These are phyloP conservation scores for Microsporum canis DNA, from an alignment of 2,329 filamentous ascomycete genomes.

Conservation along the genomic window DNA sequence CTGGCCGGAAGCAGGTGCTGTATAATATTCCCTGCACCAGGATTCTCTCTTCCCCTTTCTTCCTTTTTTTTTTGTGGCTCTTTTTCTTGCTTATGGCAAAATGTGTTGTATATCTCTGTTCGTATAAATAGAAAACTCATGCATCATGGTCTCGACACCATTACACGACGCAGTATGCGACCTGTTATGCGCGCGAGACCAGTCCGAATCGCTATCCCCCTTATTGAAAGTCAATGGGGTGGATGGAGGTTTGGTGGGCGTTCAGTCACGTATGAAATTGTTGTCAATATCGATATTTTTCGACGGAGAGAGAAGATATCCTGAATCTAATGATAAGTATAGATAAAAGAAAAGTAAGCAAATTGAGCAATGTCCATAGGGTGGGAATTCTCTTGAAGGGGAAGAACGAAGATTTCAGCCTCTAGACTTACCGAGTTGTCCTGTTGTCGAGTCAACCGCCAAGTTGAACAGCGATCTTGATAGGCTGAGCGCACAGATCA, in stretches of 20 bases:
- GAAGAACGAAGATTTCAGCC: not conserved
- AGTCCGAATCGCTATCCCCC: not conserved
- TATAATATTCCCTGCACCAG: not conserved
- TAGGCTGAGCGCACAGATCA: constrained; percentile 1
- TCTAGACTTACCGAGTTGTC: not conserved
- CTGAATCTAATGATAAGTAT: too few species aligned
- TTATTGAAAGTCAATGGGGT: too few species aligned
- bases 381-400: not conserved
- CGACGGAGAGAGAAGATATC: not conserved
- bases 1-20: not conserved
- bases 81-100: not conserved
- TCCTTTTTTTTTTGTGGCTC: not conserved
- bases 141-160: not conserved
- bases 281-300: not conserved
- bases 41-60: not conserved
- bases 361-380: not conserved
- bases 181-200: not conserved
- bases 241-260: not conserved
- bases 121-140: not conserved
- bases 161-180: not conserved
- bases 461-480: not conserved
- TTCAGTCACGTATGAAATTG: not conserved
- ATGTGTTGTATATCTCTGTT: not conserved
- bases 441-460: not conserved
- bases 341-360: not conserved